Conservation (phyloP, 257 asterid species). For the Jacaranda copaia region DNA sequence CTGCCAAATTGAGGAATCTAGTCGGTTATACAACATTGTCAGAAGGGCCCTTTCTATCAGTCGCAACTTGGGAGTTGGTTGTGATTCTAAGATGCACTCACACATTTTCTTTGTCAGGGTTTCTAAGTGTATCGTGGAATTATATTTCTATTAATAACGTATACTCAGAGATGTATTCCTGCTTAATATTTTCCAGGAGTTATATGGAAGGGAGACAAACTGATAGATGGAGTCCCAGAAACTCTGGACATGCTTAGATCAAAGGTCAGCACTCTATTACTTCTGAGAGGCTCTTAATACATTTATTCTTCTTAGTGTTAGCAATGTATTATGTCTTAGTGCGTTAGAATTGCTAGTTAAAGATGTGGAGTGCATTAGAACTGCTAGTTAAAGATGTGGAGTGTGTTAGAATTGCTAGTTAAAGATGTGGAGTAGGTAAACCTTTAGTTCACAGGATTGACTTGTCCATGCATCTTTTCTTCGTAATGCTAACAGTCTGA, state of each 20-base stretch:
- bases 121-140: background rate
- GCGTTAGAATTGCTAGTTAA: slow-evolving; percentile 4
- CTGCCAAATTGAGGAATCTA: too few relatives aligned
- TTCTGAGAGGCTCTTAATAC: slow-evolving; percentile 12
- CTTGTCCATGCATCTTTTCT: slow-evolving; percentile 20
- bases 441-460: slow-evolving; percentile 24
- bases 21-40: background rate
- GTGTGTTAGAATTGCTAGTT: slow-evolving; percentile 2
- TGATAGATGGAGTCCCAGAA: slow-evolving; percentile 97
- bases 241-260: slow-evolving; percentile 94
- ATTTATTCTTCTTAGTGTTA: background rate
- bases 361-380: slow-evolving; percentile 22
- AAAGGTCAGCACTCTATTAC: slow-evolving; percentile 58
- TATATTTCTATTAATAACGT: background rate
- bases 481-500: slow-evolving; percentile 24
- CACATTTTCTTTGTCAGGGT: slow-evolving; percentile 1
- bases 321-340: background rate
- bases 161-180: background rate
- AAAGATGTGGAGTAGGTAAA: slow-evolving; percentile 27
- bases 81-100: slow-evolving; percentile 12
- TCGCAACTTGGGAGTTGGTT: background rate
- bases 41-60: slow-evolving; percentile 1
- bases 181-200: slow-evolving; percentile 68
- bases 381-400: slow-evolving; percentile 20
- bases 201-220: slow-evolving; percentile 96